Conservation (phyloP, 257 asterid genomes). For the Marsdenia floribunda region DNA sequence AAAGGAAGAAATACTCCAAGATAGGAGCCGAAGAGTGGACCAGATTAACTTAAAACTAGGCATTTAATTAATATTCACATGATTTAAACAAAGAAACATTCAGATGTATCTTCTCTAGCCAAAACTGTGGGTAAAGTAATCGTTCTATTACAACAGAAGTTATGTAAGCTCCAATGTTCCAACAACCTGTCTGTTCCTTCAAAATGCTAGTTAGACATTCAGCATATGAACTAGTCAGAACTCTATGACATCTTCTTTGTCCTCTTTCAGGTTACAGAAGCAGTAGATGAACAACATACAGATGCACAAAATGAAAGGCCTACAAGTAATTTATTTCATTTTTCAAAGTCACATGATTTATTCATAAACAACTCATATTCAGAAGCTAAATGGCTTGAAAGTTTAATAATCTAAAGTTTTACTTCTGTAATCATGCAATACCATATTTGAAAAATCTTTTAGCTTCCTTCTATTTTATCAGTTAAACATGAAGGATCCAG, state of each 20-base stretch:
- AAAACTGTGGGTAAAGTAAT: not conserved
- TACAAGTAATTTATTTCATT: constrained; percentile 36
- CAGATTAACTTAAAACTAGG: not conserved
- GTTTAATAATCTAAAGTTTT: not conserved
- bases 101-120: not conserved
- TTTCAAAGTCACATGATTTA: not conserved
- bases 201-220: not conserved
- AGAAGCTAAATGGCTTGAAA: not conserved
- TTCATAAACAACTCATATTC: not conserved
- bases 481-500: not conserved
- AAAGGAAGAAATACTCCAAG: not conserved
- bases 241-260: not conserved
- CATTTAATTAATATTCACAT: not conserved
- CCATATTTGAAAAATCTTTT: not conserved
- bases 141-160: not conserved
- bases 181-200: not conserved
- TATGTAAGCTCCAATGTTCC: not conserved
- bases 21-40: not conserved
- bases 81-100: not conserved
- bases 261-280: constrained; percentile 36
- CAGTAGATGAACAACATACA: constrained; percentile 38
- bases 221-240: not conserved
- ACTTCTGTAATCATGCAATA: not conserved
- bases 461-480: not conserved
- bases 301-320: constrained; percentile 30